phyloP scores from a whole-genome alignment of 495 filamentous ascomycete genomes.

The Podospora sp. region DNA sequence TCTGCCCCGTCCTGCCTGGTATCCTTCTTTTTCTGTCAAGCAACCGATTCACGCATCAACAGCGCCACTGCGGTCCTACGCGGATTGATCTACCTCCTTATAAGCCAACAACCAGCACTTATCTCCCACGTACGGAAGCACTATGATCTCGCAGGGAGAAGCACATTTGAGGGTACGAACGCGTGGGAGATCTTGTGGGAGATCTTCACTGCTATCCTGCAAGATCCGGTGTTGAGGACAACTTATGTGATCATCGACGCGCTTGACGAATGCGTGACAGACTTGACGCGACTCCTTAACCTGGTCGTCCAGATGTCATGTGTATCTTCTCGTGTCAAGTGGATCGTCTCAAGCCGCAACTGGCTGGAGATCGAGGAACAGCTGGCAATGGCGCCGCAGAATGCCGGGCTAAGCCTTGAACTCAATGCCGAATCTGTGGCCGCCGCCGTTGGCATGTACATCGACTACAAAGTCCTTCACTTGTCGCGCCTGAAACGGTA shows the following conservation, averaged over 20 bases:
- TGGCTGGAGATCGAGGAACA: background rate
- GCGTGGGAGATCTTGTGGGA: background rate
- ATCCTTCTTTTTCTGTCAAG: constrained; percentile 50
- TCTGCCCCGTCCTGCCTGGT: too few species aligned
- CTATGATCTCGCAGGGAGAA: background rate
- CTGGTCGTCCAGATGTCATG: background rate
- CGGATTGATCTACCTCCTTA: constrained; percentile 45
- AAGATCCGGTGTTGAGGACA: background rate
- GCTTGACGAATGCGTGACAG: background rate
- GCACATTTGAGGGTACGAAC: background rate
- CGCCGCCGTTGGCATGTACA: background rate
- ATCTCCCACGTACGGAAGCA: background rate
- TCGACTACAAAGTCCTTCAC: background rate
- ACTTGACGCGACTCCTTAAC: background rate
- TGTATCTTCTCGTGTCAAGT: background rate
- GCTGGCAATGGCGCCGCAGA: background rate
- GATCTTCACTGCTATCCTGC: background rate
- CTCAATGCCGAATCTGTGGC: background rate
- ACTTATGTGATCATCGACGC: background rate
- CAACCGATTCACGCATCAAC: constrained; percentile 37
- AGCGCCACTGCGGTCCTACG: constrained; percentile 44
- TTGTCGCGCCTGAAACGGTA: background rate
- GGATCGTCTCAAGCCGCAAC: background rate
- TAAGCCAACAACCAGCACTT: constrained; percentile 12
- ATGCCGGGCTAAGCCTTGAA: background rate